Base-by-base conservation (phyloP, 2,329 filamentous ascomycete genomes). In the Aspergillus brasiliensis region DNA sequence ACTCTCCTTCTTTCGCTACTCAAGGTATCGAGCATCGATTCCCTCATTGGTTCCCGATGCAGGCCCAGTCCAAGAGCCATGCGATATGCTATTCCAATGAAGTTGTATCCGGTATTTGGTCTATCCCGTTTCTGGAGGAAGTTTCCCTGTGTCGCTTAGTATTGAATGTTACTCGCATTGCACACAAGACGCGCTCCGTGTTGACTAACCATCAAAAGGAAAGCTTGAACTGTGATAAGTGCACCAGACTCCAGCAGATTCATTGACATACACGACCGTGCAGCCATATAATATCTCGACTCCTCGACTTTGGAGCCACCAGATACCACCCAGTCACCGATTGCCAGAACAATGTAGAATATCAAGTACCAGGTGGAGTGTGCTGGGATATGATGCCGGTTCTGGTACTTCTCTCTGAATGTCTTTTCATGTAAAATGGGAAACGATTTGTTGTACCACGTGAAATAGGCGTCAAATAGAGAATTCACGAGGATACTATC, bases 51-150 rank as follows among this genome's bases (percentile, higher is more conserved):
- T 19, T 83, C 81, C n/a, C 78, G 78, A 61, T 83, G 81, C 3
- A 84, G 71, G 0, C 82, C 81, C 4, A 84, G 67, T 0, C 81
- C 80, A 52, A 82, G 77, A 11, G 81, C 82, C 76, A 84, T 81
- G 23, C 82, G 72, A 17, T 79, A 75, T 0, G 82, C 82, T 17
- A 83, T 74, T 0, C 82, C 82, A n/a, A 82, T 74, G 54, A 81
- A 81, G 62, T 82, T 83, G 62, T 81, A 83, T 1, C 81, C 80
- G 0, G 80, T 81, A 60, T 84, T 84, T 3, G 81, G 81, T 38
- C 80, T 77, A 64, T 83, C 78, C 28, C 79, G 72, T 64, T 83
- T 83, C 63, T 83, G 82, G 3, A 82, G 72, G 64, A 83, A 83
- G 51, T 83, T 83, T 0, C 77, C 77, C 53, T 65, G 46, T 13